These are phyloP conservation scores for Dalbergia cochinchinensis DNA, from an alignment of 306 rosid genomes.

Conservation along the genomic window DNA sequence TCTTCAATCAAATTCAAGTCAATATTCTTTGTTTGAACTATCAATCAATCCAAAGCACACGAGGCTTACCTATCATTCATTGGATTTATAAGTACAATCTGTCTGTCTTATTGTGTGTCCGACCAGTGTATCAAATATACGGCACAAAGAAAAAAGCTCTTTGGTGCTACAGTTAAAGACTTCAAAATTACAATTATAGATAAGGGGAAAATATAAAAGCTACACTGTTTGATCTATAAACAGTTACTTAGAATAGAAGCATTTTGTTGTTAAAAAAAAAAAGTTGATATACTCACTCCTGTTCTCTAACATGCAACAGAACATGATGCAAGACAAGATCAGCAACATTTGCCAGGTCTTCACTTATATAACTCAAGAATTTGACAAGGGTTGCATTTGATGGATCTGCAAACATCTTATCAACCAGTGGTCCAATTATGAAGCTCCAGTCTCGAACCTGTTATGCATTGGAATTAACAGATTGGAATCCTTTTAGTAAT, in stretches of 20 bases:
- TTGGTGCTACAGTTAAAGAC: slow-evolving; percentile 13
- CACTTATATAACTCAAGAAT: slow-evolving; percentile 80
- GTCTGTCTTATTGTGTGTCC: slow-evolving; percentile 1
- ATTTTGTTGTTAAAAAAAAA: background rate
- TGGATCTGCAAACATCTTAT: slow-evolving; percentile 91
- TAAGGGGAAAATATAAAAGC: slow-evolving; percentile 6
- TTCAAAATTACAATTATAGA: slow-evolving; percentile 19
- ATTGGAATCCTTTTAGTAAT: slow-evolving; percentile 8
- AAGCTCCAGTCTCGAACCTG: slow-evolving; percentile 85
- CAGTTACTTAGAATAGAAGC: slow-evolving; percentile 15
- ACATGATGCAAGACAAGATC: slow-evolving; percentile 72
- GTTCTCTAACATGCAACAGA: slow-evolving; percentile 68
- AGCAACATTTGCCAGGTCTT: slow-evolving; percentile 70
- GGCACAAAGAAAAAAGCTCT: background rate
- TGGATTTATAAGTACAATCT: slow-evolving; percentile 13
- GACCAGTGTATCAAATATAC: slow-evolving; percentile 22
- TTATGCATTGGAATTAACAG: slow-evolving; percentile 37
- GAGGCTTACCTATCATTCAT: slow-evolving; percentile 17
- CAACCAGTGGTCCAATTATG: slow-evolving; percentile 79
- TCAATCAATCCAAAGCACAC: background rate
- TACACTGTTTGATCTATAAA: slow-evolving; percentile 22
- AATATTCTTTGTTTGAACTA: slow-evolving; percentile 6
- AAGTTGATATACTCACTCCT: slow-evolving; percentile 63
- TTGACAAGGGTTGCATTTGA: slow-evolving; percentile 80
- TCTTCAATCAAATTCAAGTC: slow-evolving; percentile 3